Percentiles rank a stretch among this genome's conserved stretches.
phyloP scores from a whole-genome alignment of 345 rosid genomes.

The Salix viminalis region DNA sequence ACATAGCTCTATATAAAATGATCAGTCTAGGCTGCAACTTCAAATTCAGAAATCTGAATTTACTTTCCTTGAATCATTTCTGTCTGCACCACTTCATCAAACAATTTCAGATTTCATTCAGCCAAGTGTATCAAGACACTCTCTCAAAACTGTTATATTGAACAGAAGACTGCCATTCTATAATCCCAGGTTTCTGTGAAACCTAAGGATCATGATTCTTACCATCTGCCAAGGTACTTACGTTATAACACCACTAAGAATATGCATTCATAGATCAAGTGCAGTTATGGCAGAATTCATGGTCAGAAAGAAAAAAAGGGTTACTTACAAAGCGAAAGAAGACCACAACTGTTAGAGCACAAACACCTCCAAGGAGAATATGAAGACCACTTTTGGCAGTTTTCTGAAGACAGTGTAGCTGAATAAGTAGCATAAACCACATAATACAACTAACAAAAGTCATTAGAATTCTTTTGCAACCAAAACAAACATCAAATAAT shows the following conservation, averaged over 20 bases:
- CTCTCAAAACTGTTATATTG: neutral
- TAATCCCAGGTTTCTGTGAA: neutral
- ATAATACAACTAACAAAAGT: neutral
- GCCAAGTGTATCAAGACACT: neutral
- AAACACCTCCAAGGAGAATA: constrained; percentile 82
- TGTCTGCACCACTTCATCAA: neutral
- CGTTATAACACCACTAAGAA: neutral
- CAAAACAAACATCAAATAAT: neutral
- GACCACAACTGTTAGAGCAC: constrained; percentile 84
- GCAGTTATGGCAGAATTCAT: neutral
- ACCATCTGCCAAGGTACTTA: neutral
- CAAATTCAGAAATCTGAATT: neutral
- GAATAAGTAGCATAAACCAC: neutral
- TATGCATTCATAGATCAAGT: constrained; percentile 7
- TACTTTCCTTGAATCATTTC: neutral
- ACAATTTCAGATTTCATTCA: neutral
- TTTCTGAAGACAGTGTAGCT: constrained; percentile 47
- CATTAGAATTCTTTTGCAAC: neutral
- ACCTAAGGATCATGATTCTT: neutral
- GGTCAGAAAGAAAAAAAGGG: constrained; percentile 6
- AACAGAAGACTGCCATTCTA: neutral
- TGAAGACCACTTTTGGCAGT: constrained; percentile 92
- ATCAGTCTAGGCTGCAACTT: neutral
- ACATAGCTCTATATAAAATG: neutral
- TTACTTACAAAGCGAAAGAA: constrained; percentile 90